Conservation (phyloP, 305 asterid genomes). For the Solanum hybrid region DNA sequence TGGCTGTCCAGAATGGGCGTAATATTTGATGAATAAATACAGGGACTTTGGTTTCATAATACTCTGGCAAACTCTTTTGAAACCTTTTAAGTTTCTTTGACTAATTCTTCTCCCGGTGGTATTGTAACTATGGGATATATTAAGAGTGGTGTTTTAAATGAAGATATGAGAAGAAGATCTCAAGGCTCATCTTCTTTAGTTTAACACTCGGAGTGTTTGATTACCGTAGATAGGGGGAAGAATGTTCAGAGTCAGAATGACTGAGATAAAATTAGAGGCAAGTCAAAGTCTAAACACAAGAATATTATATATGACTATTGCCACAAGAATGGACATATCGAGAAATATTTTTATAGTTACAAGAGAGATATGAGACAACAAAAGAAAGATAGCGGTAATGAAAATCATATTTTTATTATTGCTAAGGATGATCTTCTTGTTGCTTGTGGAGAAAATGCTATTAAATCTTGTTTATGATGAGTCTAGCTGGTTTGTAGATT, state of each 20-base stretch:
- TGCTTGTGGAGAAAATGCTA: not conserved
- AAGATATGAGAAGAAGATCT: not conserved
- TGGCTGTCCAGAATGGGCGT: not conserved
- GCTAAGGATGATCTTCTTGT: not conserved
- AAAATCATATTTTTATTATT: no score
- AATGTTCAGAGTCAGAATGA: not conserved
- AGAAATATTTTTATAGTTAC: no score
- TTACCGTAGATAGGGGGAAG: not conserved
- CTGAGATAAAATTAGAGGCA: not conserved
- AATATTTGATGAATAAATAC: not conserved
- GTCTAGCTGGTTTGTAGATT: not conserved
- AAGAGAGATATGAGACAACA: not conserved
- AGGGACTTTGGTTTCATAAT: not conserved
- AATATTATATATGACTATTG: no score
- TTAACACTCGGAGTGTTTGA: not conserved
- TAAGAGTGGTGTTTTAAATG: not conserved
- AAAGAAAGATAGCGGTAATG: not conserved
- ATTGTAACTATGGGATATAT: not conserved
- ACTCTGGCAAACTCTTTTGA: not conserved
- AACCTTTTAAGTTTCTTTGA: not conserved
- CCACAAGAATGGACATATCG: no score
- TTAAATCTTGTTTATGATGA: not conserved
- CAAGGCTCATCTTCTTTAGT: not conserved
- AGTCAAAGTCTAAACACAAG: not conserved
- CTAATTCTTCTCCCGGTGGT: not conserved